phyloP scores from a whole-genome alignment of 179 eudicot genomes.

The Sideroxylon spinosum region DNA sequence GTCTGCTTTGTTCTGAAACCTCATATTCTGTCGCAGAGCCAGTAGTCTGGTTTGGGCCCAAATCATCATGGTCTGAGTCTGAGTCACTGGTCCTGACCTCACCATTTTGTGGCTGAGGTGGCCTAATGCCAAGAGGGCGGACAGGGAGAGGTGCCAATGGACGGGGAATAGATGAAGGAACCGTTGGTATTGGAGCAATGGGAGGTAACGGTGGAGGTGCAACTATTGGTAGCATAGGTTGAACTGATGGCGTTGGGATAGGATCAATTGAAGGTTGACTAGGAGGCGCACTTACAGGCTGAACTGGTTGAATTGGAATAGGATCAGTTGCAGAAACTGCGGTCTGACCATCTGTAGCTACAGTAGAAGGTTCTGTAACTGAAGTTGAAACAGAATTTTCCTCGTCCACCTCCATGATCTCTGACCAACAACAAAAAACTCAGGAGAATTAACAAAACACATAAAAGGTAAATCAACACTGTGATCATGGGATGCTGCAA shows the following conservation, averaged over 20 bases:
- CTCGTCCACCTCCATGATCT: constrained; percentile 58
- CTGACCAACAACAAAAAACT: constrained; percentile 20
- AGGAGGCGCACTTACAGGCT: no score
- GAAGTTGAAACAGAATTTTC: constrained; percentile 39
- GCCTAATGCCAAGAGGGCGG: constrained; percentile 49
- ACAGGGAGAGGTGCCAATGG: constrained; percentile 67
- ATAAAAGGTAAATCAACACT: not conserved
- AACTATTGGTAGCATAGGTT: constrained; percentile 17
- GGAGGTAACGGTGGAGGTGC: constrained; percentile 39
- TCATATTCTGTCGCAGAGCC: constrained; percentile 57
- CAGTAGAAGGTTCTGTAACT: constrained; percentile 29
- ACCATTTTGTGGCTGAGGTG: constrained; percentile 54
- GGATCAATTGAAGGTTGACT: constrained; percentile 31
- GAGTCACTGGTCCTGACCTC: constrained; percentile 46
- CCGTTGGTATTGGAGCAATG: constrained; percentile 45
- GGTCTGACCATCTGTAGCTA: constrained; percentile 31
- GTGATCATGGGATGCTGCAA: no score
- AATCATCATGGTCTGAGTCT: constrained; percentile 57
- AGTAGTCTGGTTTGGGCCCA: constrained; percentile 26
- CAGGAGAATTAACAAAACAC: not conserved
- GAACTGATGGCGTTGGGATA: constrained; percentile 24
- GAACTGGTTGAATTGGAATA: constrained; percentile 26
- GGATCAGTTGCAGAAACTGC: constrained; percentile 25
- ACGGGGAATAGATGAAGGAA: constrained; percentile 36
- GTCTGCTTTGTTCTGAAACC: constrained; percentile 77